These are phyloP conservation scores for Bondarzewia mesenterica DNA, from an alignment of 1,284 basidiomycete genomes.

Conservation along the genomic window DNA sequence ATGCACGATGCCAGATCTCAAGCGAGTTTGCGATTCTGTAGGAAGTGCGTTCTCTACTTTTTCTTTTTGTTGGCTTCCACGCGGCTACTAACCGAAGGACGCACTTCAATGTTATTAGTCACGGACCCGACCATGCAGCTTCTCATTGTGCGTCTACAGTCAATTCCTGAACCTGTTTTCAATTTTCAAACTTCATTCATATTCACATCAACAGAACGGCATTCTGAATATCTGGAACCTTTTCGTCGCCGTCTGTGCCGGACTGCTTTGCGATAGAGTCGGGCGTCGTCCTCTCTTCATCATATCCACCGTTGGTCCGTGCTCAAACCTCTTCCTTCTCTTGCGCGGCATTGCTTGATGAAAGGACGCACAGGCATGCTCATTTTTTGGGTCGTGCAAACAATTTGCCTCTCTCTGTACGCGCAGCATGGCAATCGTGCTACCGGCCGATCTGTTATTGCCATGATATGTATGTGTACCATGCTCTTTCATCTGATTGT, in stretches of 20 bases:
- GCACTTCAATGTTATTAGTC: conserved; percentile 19
- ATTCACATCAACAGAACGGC: conserved; percentile 40
- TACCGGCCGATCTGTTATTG: conserved; percentile 37
- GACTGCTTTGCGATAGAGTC: conserved; percentile 38
- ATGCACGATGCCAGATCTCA: conserved; percentile 28
- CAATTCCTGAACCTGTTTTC: neutral
- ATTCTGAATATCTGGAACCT: conserved; percentile 49
- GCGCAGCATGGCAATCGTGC: conserved; percentile 23
- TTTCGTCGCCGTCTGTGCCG: conserved; percentile 37
- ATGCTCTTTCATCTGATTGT: neutral
- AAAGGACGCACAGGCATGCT: conserved; percentile 25
- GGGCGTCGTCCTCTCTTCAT: conserved; percentile 51
- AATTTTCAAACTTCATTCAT: neutral
- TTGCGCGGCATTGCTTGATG: neutral
- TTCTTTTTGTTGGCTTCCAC: neutral
- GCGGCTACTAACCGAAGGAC: too few species aligned
- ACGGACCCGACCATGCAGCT: conserved; percentile 41
- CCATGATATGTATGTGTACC: conserved; percentile 34
- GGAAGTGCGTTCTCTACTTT: conserved; percentile 24
- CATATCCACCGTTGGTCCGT: conserved; percentile 32
- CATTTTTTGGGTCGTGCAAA: conserved; percentile 34
- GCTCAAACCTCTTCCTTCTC: neutral
- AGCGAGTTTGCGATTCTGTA: conserved; percentile 42
- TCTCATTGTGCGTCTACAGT: conserved; percentile 26
- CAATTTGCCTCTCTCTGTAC: conserved; percentile 32